Base-by-base conservation (phyloP, 1,284 basidiomycete species). In the Xerocomus minutiporus region DNA sequence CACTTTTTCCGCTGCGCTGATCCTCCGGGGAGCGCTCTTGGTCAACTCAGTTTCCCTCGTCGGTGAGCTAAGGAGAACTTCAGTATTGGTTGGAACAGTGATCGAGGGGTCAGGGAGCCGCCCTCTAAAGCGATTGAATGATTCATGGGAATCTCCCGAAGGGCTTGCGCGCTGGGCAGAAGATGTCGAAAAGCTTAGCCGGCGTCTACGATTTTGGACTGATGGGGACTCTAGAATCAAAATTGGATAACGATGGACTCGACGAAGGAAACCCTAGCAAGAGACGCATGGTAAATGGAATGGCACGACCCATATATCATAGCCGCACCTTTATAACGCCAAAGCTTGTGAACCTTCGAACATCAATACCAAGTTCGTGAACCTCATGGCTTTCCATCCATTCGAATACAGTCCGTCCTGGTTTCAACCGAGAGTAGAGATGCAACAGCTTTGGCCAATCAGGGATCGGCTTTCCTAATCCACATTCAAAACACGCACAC, bases 341-440 rank as follows among this genome's bases (percentile, higher is more conserved):
- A 65, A 99, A 99, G 57, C 90, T 93, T n/a, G 94, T 87, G 69
- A 99, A 97, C 13, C 97, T 82, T 5, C 96, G 82, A 8, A 93
- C 82, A 67, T 99, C 97, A 52, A 99, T 88, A 1, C 89, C 91
- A 17, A 88, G 71, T 7, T 77, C 73, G 46, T 84, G 76, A 4
- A 93, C 81, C 28, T 86, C 76, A 62, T 93, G 79, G 40, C 79
- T 77, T 59, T 93, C 85, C 75, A 93, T 91, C 96, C 97, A 99
- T 48, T 93, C 84, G 43, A 84, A 80, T 3, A 99, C 79, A 0
- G 92, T 93, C 55, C 84, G 82, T 3, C 93, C 93, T 0, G 91
- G 84, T 55, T 84, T 83, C n/a, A 99, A 74, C 39, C 88, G 79
- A 13, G 93, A 88, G 70, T 98, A 99, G 13, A 97, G 79, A 56